Percentiles rank a stretch among this genome's conserved stretches.
Conservation (phyloP, 2,329 filamentous ascomycete species). For the Purpureocillium lavendulum region DNA sequence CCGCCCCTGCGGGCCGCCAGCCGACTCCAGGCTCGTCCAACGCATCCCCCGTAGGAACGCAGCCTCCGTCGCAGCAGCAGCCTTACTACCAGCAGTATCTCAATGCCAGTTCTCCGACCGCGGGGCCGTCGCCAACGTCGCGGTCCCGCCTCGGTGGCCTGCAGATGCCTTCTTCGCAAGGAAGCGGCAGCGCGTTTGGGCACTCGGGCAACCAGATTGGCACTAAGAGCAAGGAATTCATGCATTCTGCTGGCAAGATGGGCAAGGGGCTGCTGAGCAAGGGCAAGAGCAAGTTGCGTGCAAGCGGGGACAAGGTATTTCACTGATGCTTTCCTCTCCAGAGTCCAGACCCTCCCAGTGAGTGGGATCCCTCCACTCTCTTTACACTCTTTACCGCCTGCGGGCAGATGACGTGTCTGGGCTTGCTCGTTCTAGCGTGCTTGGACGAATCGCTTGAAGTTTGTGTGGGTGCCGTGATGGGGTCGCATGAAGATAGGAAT, state of each 20-base stretch:
- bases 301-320: constrained; percentile 82
- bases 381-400: constrained; percentile 10
- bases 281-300: constrained; percentile 74
- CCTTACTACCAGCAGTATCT: constrained; percentile 50
- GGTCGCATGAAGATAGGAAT: constrained; percentile 32
- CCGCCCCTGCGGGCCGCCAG: constrained; percentile 7
- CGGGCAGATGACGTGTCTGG: background rate
- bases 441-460: background rate
- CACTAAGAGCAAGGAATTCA: constrained; percentile 78
- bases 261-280: constrained; percentile 89
- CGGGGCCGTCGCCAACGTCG: constrained; percentile 17
- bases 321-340: constrained; percentile 41
- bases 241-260: constrained; percentile 79
- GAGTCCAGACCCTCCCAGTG: constrained; percentile 11
- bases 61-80: constrained; percentile 25
- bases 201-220: constrained; percentile 59
- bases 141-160: constrained; percentile 26
- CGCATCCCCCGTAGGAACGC: constrained; percentile 13
- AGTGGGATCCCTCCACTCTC: constrained; percentile 9
- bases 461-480: background rate
- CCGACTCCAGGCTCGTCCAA: constrained; percentile 10
- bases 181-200: constrained; percentile 36
- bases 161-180: constrained; percentile 29
- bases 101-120: constrained; percentile 30
- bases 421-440: background rate